Conservation (phyloP, 208 protist species). For the Sergeia podlipaevii region DNA sequence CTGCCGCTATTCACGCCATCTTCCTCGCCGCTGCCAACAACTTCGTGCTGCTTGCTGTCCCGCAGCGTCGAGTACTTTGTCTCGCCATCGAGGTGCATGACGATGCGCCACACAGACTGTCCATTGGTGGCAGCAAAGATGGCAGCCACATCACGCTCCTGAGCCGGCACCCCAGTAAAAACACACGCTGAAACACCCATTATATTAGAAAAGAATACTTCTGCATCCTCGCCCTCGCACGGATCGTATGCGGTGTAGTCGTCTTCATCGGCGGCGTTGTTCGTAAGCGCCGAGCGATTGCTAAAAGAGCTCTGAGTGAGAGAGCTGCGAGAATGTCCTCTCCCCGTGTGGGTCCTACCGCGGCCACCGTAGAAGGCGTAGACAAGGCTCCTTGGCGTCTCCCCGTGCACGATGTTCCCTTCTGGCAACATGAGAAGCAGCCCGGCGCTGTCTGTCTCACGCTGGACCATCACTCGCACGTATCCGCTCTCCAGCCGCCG, state of each 20-base stretch:
- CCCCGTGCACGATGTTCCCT: conserved; percentile 33
- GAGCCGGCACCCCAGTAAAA: conserved; percentile 27
- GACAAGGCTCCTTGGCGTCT: conserved; percentile 18
- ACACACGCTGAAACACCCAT: conserved; percentile 45
- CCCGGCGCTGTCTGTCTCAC: conserved; percentile 41
- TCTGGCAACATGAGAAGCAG: conserved; percentile 44
- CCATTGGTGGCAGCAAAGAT: conserved; percentile 66
- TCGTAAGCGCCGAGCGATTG: too few species aligned
- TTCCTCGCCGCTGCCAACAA: background rate
- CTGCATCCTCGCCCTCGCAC: too few species aligned
- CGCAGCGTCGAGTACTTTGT: conserved; percentile 14
- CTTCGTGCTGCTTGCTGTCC: conserved; percentile 24
- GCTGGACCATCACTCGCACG: conserved; percentile 50
- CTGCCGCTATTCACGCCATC: background rate
- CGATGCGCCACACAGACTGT: conserved; percentile 45
- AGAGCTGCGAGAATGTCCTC: too few species aligned
- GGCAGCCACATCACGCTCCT: conserved; percentile 4
- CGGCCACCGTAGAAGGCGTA: conserved; percentile 16
- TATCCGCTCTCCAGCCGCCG: conserved; percentile 19
- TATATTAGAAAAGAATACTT: too few species aligned
- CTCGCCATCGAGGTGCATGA: conserved; percentile 44
- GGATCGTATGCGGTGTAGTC: too few species aligned
- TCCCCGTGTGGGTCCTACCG: too few species aligned
- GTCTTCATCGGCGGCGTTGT: too few species aligned
- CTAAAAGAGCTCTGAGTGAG: too few species aligned